phyloP scores from a whole-genome alignment of 495 filamentous ascomycete species.

The Neurospora tetraspora region DNA sequence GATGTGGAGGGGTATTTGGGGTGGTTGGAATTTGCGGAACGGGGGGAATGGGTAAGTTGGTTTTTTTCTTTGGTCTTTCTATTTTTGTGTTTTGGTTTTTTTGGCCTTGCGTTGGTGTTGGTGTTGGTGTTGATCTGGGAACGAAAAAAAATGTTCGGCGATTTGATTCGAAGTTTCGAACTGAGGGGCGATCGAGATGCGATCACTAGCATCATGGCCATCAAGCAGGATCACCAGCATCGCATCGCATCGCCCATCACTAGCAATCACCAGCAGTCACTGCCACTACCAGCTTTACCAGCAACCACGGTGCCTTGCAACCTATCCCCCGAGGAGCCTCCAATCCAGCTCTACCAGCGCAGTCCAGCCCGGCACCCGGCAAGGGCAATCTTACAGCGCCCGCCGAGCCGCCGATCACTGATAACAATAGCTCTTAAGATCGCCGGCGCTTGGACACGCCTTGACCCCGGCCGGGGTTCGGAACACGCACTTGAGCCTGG shows the following conservation, averaged over 20 bases:
- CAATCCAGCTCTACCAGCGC: not conserved
- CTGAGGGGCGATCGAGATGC: not conserved
- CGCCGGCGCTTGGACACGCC: not conserved
- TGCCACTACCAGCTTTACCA: too few relatives aligned
- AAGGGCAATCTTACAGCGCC: not conserved
- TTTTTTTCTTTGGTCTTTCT: not conserved
- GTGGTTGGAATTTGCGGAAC: not conserved
- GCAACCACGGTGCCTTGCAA: not conserved
- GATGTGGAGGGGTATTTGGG: constrained; percentile 16
- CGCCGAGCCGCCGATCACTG: not conserved
- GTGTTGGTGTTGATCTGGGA: not conserved
- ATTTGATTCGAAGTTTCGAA: not conserved
- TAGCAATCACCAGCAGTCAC: not conserved
- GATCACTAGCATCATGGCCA: not conserved
- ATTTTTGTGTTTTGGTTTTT: not conserved
- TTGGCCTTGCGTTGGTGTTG: not conserved
- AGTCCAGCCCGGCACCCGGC: not conserved
- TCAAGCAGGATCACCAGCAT: not conserved
- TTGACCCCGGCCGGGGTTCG: not conserved
- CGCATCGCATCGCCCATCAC: not conserved
- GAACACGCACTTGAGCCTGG: not conserved
- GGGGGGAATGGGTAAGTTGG: not conserved
- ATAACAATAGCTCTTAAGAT: not conserved
- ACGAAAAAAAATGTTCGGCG: not conserved
- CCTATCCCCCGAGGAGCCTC: not conserved